phyloP scores from a whole-genome alignment of 1,284 basidiomycete genomes.

The Cryptococcus sp. region DNA sequence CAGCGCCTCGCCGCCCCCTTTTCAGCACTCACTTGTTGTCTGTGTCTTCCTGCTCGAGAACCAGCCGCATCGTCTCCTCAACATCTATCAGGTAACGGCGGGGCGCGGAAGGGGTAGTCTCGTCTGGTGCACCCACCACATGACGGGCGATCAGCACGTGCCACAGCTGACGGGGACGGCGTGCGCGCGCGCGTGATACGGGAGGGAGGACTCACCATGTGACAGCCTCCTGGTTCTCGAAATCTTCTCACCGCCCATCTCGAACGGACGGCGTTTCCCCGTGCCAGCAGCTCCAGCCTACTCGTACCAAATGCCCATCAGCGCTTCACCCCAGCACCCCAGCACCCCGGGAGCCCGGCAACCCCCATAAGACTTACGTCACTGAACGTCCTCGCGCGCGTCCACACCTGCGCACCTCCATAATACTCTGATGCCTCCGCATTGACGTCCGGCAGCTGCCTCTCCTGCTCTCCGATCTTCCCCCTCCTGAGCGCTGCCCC shows the following conservation, averaged over 20 bases:
- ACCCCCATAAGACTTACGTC: constrained; percentile 55
- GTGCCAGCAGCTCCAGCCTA: constrained; percentile 63
- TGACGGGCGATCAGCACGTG: not conserved
- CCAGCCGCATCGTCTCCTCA: constrained; percentile 95
- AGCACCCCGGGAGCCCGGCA: too few species aligned
- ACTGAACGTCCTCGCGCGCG: constrained; percentile 78
- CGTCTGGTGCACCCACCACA: too few species aligned
- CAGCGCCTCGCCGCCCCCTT: not conserved
- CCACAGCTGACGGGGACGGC: too few species aligned
- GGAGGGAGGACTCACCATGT: constrained; percentile 60
- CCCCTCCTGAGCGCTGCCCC: constrained; percentile 15
- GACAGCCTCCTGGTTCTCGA: constrained; percentile 71
- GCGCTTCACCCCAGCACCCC: not conserved
- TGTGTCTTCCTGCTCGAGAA: constrained; percentile 97
- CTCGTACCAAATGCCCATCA: constrained; percentile 10
- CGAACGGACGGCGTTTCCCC: constrained; percentile 57
- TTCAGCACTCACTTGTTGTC: constrained; percentile 65
- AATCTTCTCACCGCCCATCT: constrained; percentile 72
- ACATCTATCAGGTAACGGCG: constrained; percentile 94
- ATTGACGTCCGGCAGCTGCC: constrained; percentile 54
- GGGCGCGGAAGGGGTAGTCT: constrained; percentile 50
- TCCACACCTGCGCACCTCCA: constrained; percentile 67
- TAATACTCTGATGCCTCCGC: constrained; percentile 78
- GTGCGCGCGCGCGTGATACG: too few species aligned
- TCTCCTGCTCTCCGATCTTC: constrained; percentile 21